Conservation (phyloP, 345 rosid species). For the Anastatica hierochuntica region DNA sequence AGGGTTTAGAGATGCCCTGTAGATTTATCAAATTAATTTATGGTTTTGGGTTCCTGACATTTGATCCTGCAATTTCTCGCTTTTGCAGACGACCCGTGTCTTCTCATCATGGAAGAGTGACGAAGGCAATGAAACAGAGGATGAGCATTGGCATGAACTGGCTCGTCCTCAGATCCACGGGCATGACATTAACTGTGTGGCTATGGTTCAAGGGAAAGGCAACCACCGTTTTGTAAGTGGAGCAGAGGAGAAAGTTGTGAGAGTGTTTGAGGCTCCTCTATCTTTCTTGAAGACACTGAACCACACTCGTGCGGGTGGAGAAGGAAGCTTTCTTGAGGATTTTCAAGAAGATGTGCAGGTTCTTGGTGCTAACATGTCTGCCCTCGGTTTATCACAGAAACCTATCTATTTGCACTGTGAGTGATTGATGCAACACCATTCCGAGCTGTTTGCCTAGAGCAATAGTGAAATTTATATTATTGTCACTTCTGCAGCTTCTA, state of each 20-base stretch:
- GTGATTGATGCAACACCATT: slow-evolving; percentile 7
- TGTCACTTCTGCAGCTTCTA: slow-evolving; percentile 38
- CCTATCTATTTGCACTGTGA: slow-evolving; percentile 70
- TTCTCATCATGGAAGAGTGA: slow-evolving; percentile 70
- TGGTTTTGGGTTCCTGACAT: no score
- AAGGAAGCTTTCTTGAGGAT: slow-evolving; percentile 42
- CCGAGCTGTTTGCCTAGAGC: neutral
- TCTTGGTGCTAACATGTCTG: slow-evolving; percentile 95
- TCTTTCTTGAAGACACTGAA: slow-evolving; percentile 76
- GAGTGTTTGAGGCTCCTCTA: slow-evolving; percentile 90
- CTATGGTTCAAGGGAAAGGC: slow-evolving; percentile 71
- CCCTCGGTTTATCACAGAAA: slow-evolving; percentile 94
- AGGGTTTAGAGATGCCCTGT: neutral
- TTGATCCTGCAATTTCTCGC: neutral
- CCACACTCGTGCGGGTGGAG: slow-evolving; percentile 41
- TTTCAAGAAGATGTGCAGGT: slow-evolving; percentile 53
- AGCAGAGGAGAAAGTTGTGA: slow-evolving; percentile 91
- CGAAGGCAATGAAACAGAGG: slow-evolving; percentile 11
- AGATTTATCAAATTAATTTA: neutral
- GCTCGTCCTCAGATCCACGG: slow-evolving; percentile 98
- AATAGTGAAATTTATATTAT: neutral
- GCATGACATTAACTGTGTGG: slow-evolving; percentile 78
- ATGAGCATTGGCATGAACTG: slow-evolving; percentile 75
- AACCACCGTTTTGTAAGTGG: slow-evolving; percentile 92
- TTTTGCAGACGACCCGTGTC: slow-evolving; percentile 60